Evolutionary conservation across 495 filamentous ascomycete genomes (phyloP).

Genomic region (Penicillium samsonianum): DNA sequence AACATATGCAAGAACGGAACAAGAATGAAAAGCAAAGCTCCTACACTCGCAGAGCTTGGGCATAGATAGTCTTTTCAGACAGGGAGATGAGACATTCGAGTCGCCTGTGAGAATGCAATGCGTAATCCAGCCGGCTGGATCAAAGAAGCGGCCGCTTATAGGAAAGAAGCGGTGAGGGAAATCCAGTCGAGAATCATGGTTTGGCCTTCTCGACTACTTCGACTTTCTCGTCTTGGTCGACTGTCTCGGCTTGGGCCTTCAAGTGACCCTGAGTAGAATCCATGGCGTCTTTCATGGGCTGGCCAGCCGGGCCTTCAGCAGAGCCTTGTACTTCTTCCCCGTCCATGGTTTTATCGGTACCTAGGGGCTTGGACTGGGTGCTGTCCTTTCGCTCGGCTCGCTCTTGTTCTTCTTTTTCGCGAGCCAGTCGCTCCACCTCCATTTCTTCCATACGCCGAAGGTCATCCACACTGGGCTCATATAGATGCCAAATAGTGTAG

Average conservation of each 20-base stretch:
- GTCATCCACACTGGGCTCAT: conserved; percentile 97
- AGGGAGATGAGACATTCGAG: not conserved
- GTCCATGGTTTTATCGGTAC: conserved; percentile 2
- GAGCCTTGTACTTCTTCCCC: conserved; percentile 17
- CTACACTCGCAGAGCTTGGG: conserved; percentile 10
- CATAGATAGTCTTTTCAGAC: conserved; percentile 1
- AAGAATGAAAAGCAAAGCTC: conserved; percentile 14
- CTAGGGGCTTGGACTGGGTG: conserved; percentile 11
- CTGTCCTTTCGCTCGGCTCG: conserved; percentile 50
- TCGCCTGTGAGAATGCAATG: conserved; percentile 6
- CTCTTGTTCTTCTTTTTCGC: conserved; percentile 73
- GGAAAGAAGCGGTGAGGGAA: not conserved
- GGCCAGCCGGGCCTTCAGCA: conserved; percentile 18
- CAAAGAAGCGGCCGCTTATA: not conserved
- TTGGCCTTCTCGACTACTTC: not conserved
- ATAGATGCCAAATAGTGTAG: conserved; percentile 99
- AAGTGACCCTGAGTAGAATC: conserved; percentile 11
- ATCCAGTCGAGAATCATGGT: not conserved
- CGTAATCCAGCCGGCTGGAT: conserved; percentile 2
- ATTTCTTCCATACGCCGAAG: conserved; percentile 98
- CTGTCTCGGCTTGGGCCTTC: not conserved
- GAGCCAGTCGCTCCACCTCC: conserved; percentile 74
- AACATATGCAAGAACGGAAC: conserved; percentile 9
- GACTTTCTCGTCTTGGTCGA: not conserved
- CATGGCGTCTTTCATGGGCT: conserved; percentile 18